phyloP scores from a whole-genome alignment of 2,329 filamentous ascomycete species.

The Aspergillus hortae region DNA sequence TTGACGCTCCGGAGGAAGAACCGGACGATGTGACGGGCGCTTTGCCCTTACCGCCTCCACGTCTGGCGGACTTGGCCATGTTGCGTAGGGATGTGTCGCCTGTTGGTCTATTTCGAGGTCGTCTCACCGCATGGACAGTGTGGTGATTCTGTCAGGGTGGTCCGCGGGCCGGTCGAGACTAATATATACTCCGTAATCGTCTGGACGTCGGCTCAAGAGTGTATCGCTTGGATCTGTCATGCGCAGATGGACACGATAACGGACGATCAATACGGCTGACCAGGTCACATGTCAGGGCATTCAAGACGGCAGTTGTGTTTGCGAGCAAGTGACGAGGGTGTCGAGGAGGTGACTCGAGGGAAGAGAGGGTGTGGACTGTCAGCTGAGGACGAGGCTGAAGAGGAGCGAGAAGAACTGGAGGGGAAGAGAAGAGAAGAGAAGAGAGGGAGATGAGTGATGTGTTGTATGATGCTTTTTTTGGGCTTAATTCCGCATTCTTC shows the following conservation, averaged over 20 bases:
- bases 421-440: background rate
- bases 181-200: background rate
- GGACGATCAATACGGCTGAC: constrained; percentile 16
- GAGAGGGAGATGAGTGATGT: background rate
- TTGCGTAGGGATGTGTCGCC: constrained; percentile 5
- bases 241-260: constrained; percentile 6
- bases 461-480: background rate
- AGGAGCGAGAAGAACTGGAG: background rate
- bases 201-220: background rate
- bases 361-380: background rate
- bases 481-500: background rate
- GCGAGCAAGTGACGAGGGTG: background rate
- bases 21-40: constrained; percentile 19
- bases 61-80: constrained; percentile 37
- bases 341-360: background rate
- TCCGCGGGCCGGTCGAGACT: too few relatives aligned
- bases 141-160: too few relatives aligned
- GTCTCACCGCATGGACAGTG: background rate
- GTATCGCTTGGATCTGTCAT: background rate
- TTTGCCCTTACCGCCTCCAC: constrained; percentile 26
- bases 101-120: background rate
- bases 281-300: constrained; percentile 13
- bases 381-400: too few relatives aligned
- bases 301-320: constrained; percentile 6
- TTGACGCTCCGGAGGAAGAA: constrained; percentile 28